phyloP scores from a whole-genome alignment of 148 eudicot genomes.

The Euryodendron excelsum region DNA sequence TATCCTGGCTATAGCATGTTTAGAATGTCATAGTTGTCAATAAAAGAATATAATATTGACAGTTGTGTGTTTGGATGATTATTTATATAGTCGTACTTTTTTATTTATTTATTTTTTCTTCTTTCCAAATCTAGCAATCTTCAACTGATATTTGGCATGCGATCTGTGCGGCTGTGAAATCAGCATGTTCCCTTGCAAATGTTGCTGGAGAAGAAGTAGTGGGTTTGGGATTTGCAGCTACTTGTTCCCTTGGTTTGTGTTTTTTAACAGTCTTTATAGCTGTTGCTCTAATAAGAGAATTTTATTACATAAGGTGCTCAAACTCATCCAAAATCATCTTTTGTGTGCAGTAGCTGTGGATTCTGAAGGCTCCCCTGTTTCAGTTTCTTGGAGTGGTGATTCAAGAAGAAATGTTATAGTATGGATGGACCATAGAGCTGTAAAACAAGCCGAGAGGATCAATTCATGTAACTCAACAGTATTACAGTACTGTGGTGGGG shows the following conservation, averaged over 20 bases:
- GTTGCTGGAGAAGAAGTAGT: slow-evolving; percentile 71
- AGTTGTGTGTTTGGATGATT: neutral
- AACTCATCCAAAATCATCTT: slow-evolving; percentile 1
- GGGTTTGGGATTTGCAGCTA: slow-evolving; percentile 95
- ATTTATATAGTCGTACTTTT: neutral
- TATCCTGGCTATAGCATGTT: neutral
- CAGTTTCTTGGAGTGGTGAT: slow-evolving; percentile 98
- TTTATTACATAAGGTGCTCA: slow-evolving; percentile 6
- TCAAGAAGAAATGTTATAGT: slow-evolving; percentile 93
- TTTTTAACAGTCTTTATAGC: neutral
- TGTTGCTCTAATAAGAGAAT: neutral
- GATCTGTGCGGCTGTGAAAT: slow-evolving; percentile 88
- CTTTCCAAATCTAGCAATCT: slow-evolving; percentile 71
- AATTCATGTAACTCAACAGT: slow-evolving; percentile 86
- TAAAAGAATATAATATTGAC: neutral
- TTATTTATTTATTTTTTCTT: neutral
- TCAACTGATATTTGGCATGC: slow-evolving; percentile 99
- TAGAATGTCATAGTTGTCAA: neutral
- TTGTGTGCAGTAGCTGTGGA: slow-evolving; percentile 83
- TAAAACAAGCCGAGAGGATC: slow-evolving; percentile 94
- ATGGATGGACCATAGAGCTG: slow-evolving; percentile 99
- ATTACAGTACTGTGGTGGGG: slow-evolving; percentile 91
- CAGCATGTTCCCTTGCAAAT: slow-evolving; percentile 77
- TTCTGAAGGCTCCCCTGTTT: slow-evolving; percentile 86
- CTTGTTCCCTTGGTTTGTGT: slow-evolving; percentile 93